These are phyloP conservation scores for Penicillium sp. DNA, from an alignment of 2,329 filamentous ascomycete genomes.

Conservation along the genomic window DNA sequence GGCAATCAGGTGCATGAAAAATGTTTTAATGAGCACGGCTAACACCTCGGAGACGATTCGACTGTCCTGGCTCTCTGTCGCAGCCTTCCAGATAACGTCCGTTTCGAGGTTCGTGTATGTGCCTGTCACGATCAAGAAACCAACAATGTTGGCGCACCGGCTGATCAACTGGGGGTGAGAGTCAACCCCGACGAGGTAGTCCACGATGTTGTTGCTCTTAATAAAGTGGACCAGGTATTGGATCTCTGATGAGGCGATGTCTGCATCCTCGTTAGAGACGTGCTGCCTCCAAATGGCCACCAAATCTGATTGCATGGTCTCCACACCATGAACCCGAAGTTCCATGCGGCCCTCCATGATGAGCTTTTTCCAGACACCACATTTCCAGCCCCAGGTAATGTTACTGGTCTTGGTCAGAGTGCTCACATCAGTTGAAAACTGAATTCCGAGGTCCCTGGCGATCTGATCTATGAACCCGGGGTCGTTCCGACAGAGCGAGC, in stretches of 20 bases:
- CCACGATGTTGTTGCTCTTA: slow-evolving; percentile 64
- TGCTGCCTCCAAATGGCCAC: slow-evolving; percentile 61
- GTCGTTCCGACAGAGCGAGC: slow-evolving; percentile 28
- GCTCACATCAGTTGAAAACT: slow-evolving; percentile 28
- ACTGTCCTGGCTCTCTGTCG: slow-evolving; percentile 75
- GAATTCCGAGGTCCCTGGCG: slow-evolving; percentile 34
- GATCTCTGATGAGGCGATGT: slow-evolving; percentile 53
- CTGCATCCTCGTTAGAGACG: slow-evolving; percentile 44
- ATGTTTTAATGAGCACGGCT: slow-evolving; percentile 56
- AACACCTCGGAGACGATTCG: slow-evolving; percentile 77
- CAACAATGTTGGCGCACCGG: slow-evolving; percentile 76
- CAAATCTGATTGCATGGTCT: slow-evolving; percentile 67
- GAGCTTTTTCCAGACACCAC: slow-evolving; percentile 64
- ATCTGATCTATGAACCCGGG: slow-evolving; percentile 32
- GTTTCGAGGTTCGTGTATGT: slow-evolving; percentile 69
- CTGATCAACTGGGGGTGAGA: slow-evolving; percentile 87
- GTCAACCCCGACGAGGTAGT: slow-evolving; percentile 83
- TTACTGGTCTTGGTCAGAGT: slow-evolving; percentile 32
- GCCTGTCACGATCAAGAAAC: slow-evolving; percentile 75
- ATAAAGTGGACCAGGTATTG: slow-evolving; percentile 67
- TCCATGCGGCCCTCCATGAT: slow-evolving; percentile 87
- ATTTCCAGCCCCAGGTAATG: slow-evolving; percentile 58
- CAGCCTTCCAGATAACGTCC: slow-evolving; percentile 77
- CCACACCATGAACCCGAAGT: slow-evolving; percentile 72
- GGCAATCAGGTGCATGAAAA: slow-evolving; percentile 42